phyloP scores from a whole-genome alignment of 441 rosid genomes.

The Lepidium campestre region DNA sequence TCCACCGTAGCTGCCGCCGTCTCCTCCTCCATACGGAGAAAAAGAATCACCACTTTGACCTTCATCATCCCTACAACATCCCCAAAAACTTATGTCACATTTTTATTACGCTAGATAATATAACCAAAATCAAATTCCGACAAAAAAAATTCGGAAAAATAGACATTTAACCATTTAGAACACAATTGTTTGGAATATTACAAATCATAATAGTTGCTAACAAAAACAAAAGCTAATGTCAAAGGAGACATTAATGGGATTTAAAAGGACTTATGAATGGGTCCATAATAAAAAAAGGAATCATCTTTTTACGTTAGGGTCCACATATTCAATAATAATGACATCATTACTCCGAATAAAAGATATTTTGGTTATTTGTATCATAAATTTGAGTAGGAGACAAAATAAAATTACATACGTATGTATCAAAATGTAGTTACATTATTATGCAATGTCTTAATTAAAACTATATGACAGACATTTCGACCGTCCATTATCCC shows the following conservation, averaged over 20 bases:
- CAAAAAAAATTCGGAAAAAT: no score
- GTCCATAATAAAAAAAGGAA: neutral
- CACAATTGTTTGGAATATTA: no score
- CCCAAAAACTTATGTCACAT: neutral
- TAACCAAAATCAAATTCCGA: no score
- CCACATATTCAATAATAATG: conserved; percentile 5
- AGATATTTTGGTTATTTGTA: neutral
- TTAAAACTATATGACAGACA: neutral
- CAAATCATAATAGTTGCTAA: no score
- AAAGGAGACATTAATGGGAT: conserved; percentile 3
- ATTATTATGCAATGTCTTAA: neutral
- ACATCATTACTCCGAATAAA: conserved; percentile 1
- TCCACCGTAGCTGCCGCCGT: conserved; percentile 34
- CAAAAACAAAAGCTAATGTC: neutral
- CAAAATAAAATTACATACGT: neutral
- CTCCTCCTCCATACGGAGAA: conserved; percentile 36
- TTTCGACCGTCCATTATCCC: conserved; percentile 1
- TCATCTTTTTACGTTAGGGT: neutral
- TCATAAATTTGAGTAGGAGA: neutral
- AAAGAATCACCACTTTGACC: conserved; percentile 39
- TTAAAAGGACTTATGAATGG: neutral
- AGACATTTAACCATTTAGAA: no score
- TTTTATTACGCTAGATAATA: no score
- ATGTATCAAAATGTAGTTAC: conserved; percentile 3
- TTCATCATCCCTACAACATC: conserved; percentile 18